Percentiles rank a stretch among this genome's conserved stretches.
Conservation (phyloP, 257 asterid genomes). For the Voacanga thouarsii region DNA sequence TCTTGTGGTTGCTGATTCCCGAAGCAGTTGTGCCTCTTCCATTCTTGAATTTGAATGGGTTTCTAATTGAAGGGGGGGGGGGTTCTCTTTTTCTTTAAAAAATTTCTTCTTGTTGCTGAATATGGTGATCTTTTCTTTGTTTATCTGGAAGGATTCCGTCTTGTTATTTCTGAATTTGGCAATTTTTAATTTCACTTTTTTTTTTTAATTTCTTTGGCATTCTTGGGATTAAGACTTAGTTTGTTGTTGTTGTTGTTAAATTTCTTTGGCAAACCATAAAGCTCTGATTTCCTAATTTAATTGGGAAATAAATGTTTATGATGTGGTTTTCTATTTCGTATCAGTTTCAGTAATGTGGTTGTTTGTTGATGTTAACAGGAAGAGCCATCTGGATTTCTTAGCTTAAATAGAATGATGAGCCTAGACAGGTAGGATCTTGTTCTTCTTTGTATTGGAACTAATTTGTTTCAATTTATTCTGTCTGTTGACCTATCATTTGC, state of each 20-base stretch:
- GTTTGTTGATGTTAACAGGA: conserved; percentile 41
- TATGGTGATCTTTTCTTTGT: not conserved
- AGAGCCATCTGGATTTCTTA: conserved; percentile 80
- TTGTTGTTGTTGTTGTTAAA: no score
- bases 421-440: conserved; percentile 58
- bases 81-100: no score
- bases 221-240: no score
- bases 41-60: not conserved
- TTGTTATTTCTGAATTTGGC: not conserved
- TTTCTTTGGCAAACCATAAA: not conserved
- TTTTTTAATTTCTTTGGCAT: no score
- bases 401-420: conserved; percentile 91
- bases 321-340: not conserved
- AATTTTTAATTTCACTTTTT: not conserved
- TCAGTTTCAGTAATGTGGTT: not conserved
- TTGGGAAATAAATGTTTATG: not conserved
- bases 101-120: not conserved
- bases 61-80: no score
- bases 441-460: not conserved
- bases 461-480: not conserved
- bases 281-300: not conserved
- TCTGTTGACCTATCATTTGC: conserved; percentile 1
- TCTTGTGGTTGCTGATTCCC: not conserved
- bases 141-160: not conserved
- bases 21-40: not conserved